Evolutionary conservation across 2,329 filamentous ascomycete genomes (phyloP).

Genomic region (Truncatella angustata): DNA sequence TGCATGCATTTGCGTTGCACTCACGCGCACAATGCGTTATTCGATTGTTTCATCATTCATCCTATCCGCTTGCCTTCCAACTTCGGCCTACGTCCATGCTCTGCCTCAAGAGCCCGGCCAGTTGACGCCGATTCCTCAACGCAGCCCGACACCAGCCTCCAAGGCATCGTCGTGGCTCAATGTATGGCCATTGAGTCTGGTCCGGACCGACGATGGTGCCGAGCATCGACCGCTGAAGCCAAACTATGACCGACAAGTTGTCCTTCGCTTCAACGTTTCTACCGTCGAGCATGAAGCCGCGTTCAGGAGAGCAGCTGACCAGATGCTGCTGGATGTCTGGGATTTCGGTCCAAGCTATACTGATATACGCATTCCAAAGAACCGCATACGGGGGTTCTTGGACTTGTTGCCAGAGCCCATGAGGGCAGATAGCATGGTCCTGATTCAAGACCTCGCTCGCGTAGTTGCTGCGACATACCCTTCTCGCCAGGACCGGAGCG

Average conservation of each 20-base stretch:
- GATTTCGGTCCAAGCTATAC: constrained; percentile 77
- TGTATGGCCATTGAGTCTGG: constrained; percentile 16
- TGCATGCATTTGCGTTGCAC: not conserved
- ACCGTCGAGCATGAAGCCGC: constrained; percentile 31
- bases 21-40: constrained; percentile 1
- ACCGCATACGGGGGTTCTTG: constrained; percentile 75
- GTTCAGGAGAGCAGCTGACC: constrained; percentile 31
- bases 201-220: constrained; percentile 18
- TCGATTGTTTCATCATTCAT: not conserved
- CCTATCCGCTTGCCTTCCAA: constrained; percentile 1
- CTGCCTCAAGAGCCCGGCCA: not conserved
- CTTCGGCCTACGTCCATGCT: not conserved
- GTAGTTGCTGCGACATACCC: constrained; percentile 77
- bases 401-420: constrained; percentile 75
- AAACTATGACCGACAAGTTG: constrained; percentile 76
- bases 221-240: constrained; percentile 25
- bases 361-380: constrained; percentile 76
- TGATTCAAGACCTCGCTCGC: constrained; percentile 78
- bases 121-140: not conserved
- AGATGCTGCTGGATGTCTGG: constrained; percentile 88
- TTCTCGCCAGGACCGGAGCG: constrained; percentile 32
- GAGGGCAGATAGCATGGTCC: constrained; percentile 65
- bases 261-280: constrained; percentile 82
- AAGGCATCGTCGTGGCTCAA: not conserved
- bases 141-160: not conserved